Evolutionary conservation across 345 rosid species (phyloP).

Genomic region (Citrus maxima): DNA sequence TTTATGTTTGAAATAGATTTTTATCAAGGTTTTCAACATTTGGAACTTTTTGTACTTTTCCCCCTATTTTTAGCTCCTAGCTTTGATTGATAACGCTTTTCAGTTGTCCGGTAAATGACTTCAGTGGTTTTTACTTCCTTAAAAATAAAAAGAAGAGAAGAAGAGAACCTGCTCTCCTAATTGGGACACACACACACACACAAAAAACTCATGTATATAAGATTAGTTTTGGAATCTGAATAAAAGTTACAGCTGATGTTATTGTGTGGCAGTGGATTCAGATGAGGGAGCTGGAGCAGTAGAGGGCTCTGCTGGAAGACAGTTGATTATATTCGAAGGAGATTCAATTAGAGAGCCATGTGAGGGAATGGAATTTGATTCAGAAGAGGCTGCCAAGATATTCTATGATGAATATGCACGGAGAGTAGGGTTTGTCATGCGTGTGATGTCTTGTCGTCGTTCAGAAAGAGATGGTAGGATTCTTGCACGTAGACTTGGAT

Average conservation of each 20-base stretch:
- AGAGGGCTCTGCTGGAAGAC: conserved; percentile 39
- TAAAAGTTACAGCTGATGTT: neutral
- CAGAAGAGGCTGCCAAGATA: conserved; percentile 84
- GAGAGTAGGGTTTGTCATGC: conserved; percentile 81
- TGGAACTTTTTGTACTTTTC: too few species aligned
- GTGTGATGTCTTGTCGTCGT: conserved; percentile 91
- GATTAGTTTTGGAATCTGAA: neutral
- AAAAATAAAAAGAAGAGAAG: neutral
- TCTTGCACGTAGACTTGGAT: conserved; percentile 85
- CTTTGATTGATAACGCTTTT: neutral
- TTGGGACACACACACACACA: neutral
- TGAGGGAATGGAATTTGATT: conserved; percentile 84
- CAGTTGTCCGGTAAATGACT: neutral
- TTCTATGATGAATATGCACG: conserved; percentile 87
- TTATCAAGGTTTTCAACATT: neutral
- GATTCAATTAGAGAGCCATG: conserved; percentile 50
- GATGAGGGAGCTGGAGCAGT: conserved; percentile 39
- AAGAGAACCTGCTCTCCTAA: neutral
- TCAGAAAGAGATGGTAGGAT: conserved; percentile 91
- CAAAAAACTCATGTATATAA: neutral
- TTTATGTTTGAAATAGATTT: neutral
- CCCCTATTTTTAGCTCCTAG: neutral
- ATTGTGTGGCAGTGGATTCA: conserved; percentile 44
- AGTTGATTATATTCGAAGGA: conserved; percentile 25
- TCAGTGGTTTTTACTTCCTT: neutral